Conservation (phyloP, 129 eudicot species). For the Oenanthe sinensis region DNA sequence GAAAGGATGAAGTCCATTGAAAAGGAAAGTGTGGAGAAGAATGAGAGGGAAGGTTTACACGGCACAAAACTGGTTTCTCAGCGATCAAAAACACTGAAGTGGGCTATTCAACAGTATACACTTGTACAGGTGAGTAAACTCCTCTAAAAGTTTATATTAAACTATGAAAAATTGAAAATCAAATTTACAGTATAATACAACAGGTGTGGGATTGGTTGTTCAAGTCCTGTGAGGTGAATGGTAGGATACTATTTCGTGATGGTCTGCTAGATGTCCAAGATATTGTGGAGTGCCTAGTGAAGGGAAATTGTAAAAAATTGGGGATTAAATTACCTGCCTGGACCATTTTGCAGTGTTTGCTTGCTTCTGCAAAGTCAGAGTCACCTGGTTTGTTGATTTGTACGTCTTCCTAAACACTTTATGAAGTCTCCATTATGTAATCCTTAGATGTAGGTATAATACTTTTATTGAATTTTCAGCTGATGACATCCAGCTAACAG, state of each 20-base stretch:
- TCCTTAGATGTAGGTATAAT: neutral
- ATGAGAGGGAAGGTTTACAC: conserved; percentile 42
- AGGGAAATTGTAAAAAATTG: conserved; percentile 70
- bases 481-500: conserved; percentile 55
- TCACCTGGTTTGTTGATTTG: conserved; percentile 67
- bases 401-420: conserved; percentile 24
- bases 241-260: conserved; percentile 65
- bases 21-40: conserved; percentile 17
- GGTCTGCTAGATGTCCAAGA: conserved; percentile 67
- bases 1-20: conserved; percentile 44
- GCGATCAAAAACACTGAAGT: conserved; percentile 64
- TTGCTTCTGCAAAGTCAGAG: conserved; percentile 72
- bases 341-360: conserved; percentile 78
- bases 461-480: conserved; percentile 28
- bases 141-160: neutral
- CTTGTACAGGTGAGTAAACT: conserved; percentile 45
- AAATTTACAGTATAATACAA: neutral
- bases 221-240: conserved; percentile 76
- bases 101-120: conserved; percentile 61
- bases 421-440: neutral
- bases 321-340: conserved; percentile 67
- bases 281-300: conserved; percentile 61
- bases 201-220: conserved; percentile 95
- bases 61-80: conserved; percentile 56
- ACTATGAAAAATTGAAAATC: neutral